Base-by-base conservation (phyloP, 352 stramenopile species). In the Pythium grandisporangium region DNA sequence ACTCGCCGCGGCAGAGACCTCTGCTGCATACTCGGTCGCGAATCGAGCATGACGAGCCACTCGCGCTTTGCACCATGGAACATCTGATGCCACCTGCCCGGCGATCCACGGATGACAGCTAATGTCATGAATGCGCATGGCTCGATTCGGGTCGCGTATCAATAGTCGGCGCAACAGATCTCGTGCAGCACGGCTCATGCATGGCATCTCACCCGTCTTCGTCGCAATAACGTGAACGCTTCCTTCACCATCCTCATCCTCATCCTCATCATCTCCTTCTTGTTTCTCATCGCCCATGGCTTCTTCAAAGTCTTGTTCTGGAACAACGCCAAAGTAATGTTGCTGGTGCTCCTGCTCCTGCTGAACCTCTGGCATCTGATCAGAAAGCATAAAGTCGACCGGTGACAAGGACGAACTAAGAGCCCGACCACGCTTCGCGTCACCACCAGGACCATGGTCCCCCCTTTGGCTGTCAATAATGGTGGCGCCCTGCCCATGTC, bases 21-120 rank as follows among this genome's bases (percentile, higher is more conserved):
- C 61, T 39, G 66, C 54, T 3, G 51, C 49, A 40, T 88, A 88
- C 16, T 37, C 34, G 2, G 51, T 35, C 2, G 57, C 66, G 33
- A 89, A 89, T 30, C 48, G 29, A 75, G 72, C 23, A 67, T 53
- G 7, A 48, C 43, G 26, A 86, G 19, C 17, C 56, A 63, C 11
- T 73, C 50, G 10, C 50, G 24, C n/a, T n/a, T n/a, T n/a, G 16
- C 55, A 68, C 77, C 77, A 91, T 13, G 33, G 53, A 5, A 69
- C 48, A 6, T 56, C 53, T 19, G 55, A 51, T 2, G 78, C 74
- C 4, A 86, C 70, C 8, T 57, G 50, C 13, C 48, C 48, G n/a
- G 61, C 52, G 10, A 92, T 56, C 75, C 75, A 92, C 42, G 79
- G 79, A 49, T 92, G 79, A 5, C 42, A 50, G 12, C 43, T 58